Percentiles rank a stretch among this genome's conserved stretches.
These are phyloP conservation scores for Entrophospora sp. DNA, from an alignment of 192 early-diverging fungal species.

Conservation along the genomic window DNA sequence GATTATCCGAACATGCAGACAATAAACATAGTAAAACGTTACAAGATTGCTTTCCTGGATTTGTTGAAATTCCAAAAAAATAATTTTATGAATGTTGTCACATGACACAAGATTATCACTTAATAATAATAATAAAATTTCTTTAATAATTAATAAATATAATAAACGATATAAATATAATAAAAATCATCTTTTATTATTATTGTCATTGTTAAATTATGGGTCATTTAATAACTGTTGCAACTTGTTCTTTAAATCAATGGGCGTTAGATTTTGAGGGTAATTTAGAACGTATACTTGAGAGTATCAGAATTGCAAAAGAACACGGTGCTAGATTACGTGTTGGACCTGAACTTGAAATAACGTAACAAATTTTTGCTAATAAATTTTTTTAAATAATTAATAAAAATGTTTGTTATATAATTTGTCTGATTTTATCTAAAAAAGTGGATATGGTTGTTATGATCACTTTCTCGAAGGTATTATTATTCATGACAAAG, in stretches of 20 bases:
- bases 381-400: not conserved
- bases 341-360: slow-evolving; percentile 93
- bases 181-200: no score
- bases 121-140: no score
- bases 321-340: slow-evolving; percentile 69
- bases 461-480: slow-evolving; percentile 96
- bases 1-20: slow-evolving; percentile 59
- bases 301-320: slow-evolving; percentile 80
- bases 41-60: slow-evolving; percentile 70
- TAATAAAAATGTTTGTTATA: not conserved
- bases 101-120: no score
- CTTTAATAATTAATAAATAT: no score
- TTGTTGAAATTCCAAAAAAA: slow-evolving; percentile 23
- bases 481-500: slow-evolving; percentile 21
- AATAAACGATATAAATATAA: no score
- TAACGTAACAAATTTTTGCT: slow-evolving; percentile 55
- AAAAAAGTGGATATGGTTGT: slow-evolving; percentile 93
- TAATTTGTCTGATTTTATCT: no score
- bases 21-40: slow-evolving; percentile 70
- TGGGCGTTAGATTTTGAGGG: slow-evolving; percentile 98
- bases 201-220: no score
- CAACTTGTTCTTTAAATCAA: slow-evolving; percentile 78
- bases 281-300: slow-evolving; percentile 77
- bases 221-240: slow-evolving; percentile 60
- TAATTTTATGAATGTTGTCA: not conserved